A percentile compares a stretch with the other conserved stretches of the same genome.
Conservation (phyloP, 2,329 filamentous ascomycete species). For the Colletotrichum coccodes region DNA sequence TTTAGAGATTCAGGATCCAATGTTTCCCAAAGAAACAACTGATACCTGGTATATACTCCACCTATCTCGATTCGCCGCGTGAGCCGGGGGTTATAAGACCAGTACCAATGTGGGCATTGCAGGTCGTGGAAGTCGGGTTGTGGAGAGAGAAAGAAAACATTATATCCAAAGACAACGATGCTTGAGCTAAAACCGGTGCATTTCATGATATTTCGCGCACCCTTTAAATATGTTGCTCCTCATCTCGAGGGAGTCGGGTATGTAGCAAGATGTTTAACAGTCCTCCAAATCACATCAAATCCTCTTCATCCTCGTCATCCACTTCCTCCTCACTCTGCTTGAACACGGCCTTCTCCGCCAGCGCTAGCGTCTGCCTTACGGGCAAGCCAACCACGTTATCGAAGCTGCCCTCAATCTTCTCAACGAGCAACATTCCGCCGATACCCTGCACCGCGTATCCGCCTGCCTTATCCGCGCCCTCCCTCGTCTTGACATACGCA, state of each 20-base stretch:
- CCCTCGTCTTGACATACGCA: slow-evolving; percentile 82
- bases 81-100: too few relatives aligned
- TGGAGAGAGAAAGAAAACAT: too few relatives aligned
- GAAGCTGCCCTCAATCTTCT: slow-evolving; percentile 87
- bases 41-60: too few relatives aligned
- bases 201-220: neutral
- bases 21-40: too few relatives aligned
- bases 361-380: slow-evolving; percentile 77
- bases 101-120: neutral
- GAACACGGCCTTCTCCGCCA: slow-evolving; percentile 90
- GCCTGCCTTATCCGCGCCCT: slow-evolving; percentile 95
- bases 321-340: slow-evolving; percentile 74
- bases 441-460: slow-evolving; percentile 95
- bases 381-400: slow-evolving; percentile 97
- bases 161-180: neutral
- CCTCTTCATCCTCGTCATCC: slow-evolving; percentile 58
- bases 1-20: too few relatives aligned
- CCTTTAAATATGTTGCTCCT: neutral
- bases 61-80: too few relatives aligned
- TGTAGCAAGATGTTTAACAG: neutral
- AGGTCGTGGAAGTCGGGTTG: neutral
- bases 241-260: neutral
- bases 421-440: slow-evolving; percentile 86
- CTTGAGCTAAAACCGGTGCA: neutral
- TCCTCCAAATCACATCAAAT: slow-evolving; percentile 36